Conservation (phyloP, 805 yeast species). For the Barnettozyma salicaria region DNA sequence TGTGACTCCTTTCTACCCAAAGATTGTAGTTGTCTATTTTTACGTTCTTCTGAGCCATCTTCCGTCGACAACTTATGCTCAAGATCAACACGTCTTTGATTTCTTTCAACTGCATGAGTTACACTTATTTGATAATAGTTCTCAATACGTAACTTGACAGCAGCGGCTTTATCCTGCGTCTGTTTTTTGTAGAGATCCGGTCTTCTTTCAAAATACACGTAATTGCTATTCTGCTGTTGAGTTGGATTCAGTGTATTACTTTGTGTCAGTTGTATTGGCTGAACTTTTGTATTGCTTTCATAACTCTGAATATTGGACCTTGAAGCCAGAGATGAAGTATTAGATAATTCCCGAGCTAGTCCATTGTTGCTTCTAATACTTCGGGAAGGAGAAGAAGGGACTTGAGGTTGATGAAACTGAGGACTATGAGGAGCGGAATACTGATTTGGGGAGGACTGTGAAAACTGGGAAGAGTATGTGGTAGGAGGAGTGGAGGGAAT, state of each 20-base stretch:
- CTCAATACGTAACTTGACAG: slow-evolving; percentile 73
- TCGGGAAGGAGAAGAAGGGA: slow-evolving; percentile 30
- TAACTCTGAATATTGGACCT: slow-evolving; percentile 9
- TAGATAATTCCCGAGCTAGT: slow-evolving; percentile 22
- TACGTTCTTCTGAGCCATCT: slow-evolving; percentile 60
- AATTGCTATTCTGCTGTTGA: slow-evolving; percentile 12
- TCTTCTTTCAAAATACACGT: slow-evolving; percentile 27
- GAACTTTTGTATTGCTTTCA: slow-evolving; percentile 14
- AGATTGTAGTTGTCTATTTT: slow-evolving; percentile 67
- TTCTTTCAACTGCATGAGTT: slow-evolving; percentile 88
- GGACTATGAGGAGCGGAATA: slow-evolving; percentile 23
- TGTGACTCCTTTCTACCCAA: slow-evolving; percentile 89
- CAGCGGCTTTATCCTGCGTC: slow-evolving; percentile 28
- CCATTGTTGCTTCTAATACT: slow-evolving; percentile 25
- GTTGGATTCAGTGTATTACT: slow-evolving; percentile 1
- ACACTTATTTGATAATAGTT: slow-evolving; percentile 91
- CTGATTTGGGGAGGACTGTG: slow-evolving; percentile 23
- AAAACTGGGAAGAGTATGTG: slow-evolving; percentile 14
- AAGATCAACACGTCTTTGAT: slow-evolving; percentile 82
- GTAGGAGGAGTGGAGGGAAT: slow-evolving; percentile 21
- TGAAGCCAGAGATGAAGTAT: slow-evolving; percentile 22
- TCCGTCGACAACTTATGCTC: slow-evolving; percentile 74
- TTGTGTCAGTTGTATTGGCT: slow-evolving; percentile 17
- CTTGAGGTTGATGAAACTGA: slow-evolving; percentile 25
- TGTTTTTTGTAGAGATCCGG: slow-evolving; percentile 27